Evolutionary conservation across 2,329 filamentous ascomycete genomes (phyloP).

Genomic region (Talaromyces sp.): DNA sequence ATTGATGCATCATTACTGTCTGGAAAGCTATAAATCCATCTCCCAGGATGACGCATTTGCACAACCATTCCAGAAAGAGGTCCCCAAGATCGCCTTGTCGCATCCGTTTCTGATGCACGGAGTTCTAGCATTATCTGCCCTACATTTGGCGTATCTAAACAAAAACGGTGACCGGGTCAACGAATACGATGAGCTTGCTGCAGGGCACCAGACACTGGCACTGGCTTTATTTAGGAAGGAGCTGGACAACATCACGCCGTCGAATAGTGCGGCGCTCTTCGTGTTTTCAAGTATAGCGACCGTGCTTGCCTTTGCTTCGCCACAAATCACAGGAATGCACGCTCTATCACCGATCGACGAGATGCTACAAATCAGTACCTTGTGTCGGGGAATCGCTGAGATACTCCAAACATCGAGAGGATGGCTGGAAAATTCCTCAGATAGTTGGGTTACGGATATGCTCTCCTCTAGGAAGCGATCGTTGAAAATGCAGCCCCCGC

Average conservation of each 20-base stretch:
- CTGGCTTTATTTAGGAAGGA: slow-evolving; percentile 26
- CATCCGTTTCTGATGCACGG: slow-evolving; percentile 29
- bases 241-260: slow-evolving; percentile 26
- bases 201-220: slow-evolving; percentile 26
- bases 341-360: slow-evolving; percentile 24
- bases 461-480: slow-evolving; percentile 10
- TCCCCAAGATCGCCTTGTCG: slow-evolving; percentile 24
- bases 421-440: slow-evolving; percentile 21
- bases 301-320: slow-evolving; percentile 29
- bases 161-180: slow-evolving; percentile 23
- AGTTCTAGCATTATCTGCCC: slow-evolving; percentile 25
- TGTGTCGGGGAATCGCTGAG: slow-evolving; percentile 29
- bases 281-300: slow-evolving; percentile 31
- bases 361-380: slow-evolving; percentile 24
- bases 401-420: slow-evolving; percentile 25
- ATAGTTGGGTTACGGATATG: slow-evolving; percentile 19
- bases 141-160: slow-evolving; percentile 26
- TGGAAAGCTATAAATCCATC: slow-evolving; percentile 29
- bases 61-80: slow-evolving; percentile 23
- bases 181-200: slow-evolving; percentile 28
- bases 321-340: slow-evolving; percentile 20
- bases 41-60: slow-evolving; percentile 22
- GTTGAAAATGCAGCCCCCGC: slow-evolving; percentile 19
- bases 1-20: slow-evolving; percentile 42
- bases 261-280: slow-evolving; percentile 33